phyloP scores from a whole-genome alignment of 164 flowering plant genomes.

The Paratinospora sagittata region DNA sequence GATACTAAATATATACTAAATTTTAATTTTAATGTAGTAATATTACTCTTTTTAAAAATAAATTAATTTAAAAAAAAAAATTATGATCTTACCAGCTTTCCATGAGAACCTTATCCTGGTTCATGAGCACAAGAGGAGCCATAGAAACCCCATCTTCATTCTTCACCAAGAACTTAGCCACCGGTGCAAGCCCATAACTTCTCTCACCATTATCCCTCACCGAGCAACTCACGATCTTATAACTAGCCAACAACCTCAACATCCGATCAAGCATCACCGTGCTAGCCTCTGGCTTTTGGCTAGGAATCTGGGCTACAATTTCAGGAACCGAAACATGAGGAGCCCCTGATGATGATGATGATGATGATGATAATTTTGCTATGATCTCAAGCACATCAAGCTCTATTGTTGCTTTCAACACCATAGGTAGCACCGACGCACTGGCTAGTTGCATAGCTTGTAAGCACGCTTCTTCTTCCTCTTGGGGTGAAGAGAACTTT shows the following conservation, averaged over 20 bases:
- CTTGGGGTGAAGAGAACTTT: not conserved
- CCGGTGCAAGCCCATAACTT: conserved; percentile 70
- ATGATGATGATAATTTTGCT: too few relatives aligned
- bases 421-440: conserved; percentile 19
- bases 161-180: conserved; percentile 60
- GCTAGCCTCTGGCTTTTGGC: conserved; percentile 6
- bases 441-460: conserved; percentile 16
- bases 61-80: too few relatives aligned
- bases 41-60: too few relatives aligned
- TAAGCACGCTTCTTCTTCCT: conserved; percentile 14
- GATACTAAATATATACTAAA: too few relatives aligned
- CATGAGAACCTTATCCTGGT: conserved; percentile 85
- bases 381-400: conserved; percentile 31
- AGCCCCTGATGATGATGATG: too few relatives aligned
- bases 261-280: conserved; percentile 13
- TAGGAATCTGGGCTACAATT: conserved; percentile 22
- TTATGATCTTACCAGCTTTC: conserved; percentile 95
- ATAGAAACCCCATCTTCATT: conserved; percentile 67
- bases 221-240: conserved; percentile 3
- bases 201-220: conserved; percentile 39
- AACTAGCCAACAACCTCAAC: conserved; percentile 10
- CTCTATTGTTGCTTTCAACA: conserved; percentile 23
- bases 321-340: too few relatives aligned
- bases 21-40: too few relatives aligned
- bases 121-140: conserved; percentile 62